phyloP scores from a whole-genome alignment of 2,329 filamentous ascomycete species.

The Parastagonospora avenae region DNA sequence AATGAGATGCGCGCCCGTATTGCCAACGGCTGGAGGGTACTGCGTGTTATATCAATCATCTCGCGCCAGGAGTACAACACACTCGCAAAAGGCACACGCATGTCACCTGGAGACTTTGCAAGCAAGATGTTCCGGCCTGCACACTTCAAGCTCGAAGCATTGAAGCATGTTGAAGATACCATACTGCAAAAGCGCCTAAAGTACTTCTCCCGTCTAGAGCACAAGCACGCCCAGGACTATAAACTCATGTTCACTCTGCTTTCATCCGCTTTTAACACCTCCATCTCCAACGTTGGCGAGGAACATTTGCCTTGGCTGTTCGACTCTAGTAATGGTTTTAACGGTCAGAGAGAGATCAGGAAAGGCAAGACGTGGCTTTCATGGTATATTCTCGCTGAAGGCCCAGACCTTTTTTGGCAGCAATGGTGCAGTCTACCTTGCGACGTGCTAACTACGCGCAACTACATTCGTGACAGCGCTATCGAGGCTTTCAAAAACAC shows the following conservation, averaged over 20 bases:
- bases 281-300: conserved; percentile 27
- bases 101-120: conserved; percentile 13
- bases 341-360: conserved; percentile 29
- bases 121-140: conserved; percentile 19
- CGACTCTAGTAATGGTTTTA: conserved; percentile 34
- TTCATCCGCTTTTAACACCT: conserved; percentile 33
- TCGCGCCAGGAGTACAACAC: conserved; percentile 24
- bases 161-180: conserved; percentile 24
- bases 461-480: conserved; percentile 36
- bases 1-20: conserved; percentile 33
- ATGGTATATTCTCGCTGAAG: conserved; percentile 40
- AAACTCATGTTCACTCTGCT: conserved; percentile 39
- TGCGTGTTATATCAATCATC: conserved; percentile 31
- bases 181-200: conserved; percentile 25
- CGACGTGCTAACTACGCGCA: conserved; percentile 15
- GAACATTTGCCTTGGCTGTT: conserved; percentile 35
- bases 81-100: conserved; percentile 8
- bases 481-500: conserved; percentile 23
- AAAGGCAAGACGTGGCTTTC: conserved; percentile 38
- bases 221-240: conserved; percentile 32
- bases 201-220: conserved; percentile 23
- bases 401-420: conserved; percentile 37
- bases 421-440: conserved; percentile 35
- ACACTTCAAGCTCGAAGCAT: conserved; percentile 21
- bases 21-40: conserved; percentile 35